These are phyloP conservation scores for Fusarium nygamai DNA, from an alignment of 2,329 filamentous ascomycete species.

Conservation along the genomic window DNA sequence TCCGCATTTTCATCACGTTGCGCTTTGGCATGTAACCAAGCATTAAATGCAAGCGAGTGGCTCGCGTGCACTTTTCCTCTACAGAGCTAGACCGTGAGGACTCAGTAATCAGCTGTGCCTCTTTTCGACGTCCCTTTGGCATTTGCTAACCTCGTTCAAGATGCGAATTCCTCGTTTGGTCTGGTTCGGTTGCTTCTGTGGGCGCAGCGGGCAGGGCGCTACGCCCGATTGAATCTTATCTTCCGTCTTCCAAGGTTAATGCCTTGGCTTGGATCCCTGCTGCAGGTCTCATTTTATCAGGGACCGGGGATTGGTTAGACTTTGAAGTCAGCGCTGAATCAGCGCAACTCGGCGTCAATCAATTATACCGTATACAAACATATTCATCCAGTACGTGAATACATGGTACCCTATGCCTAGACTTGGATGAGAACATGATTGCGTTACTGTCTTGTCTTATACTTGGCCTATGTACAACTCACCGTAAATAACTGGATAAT, in stretches of 20 bases:
- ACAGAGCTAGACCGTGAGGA: not conserved
- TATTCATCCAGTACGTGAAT: not conserved
- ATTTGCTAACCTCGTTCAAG: not conserved
- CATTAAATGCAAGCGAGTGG: no score
- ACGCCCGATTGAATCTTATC: not conserved
- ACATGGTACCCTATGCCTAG: not conserved
- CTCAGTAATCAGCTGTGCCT: not conserved
- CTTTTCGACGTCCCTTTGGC: not conserved
- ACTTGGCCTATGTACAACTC: not conserved
- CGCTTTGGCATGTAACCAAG: not conserved
- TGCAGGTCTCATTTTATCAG: not conserved
- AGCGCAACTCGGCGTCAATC: not conserved
- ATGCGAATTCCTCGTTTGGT: not conserved
- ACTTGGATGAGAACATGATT: not conserved
- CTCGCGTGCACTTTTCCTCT: not conserved
- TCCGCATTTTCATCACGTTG: not conserved
- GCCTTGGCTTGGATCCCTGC: not conserved
- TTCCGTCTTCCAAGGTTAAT: not conserved
- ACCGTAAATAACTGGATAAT: no score
- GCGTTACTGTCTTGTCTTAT: not conserved
- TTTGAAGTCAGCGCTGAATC: not conserved
- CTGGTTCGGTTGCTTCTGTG: not conserved
- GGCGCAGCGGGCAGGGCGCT: not conserved
- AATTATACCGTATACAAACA: not conserved
- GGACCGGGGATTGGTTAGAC: not conserved